Evolutionary conservation across 176 grass and related monocot genomes (phyloP), one percentile per base, ranked within the genome.

Genomic region (Carex kokanica): DNA sequence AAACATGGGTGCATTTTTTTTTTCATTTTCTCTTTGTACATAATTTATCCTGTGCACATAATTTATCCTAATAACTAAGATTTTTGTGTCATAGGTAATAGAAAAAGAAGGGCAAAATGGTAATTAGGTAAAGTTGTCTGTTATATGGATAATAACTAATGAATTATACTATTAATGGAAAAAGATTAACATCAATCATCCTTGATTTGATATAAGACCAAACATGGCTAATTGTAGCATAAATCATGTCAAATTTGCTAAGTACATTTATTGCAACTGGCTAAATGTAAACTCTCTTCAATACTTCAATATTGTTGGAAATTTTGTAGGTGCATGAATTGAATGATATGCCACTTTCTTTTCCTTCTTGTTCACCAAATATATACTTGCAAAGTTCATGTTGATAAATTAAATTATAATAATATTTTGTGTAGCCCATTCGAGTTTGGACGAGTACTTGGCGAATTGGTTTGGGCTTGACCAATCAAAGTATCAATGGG

Each of bases 401-500:
- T 32, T 56, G 51, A 71, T 34, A 55, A 54, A 63, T 62, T 25
- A 64, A 64, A 55, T 41, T 8, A 60, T 43, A 64, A 27, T 67
- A 65, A 24, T 81, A n/a, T 24, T 52, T 67, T 82, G 6, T 82
- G 80, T 51, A 82, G 80, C 80, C 24, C 80, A 82, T 61, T 82
- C 80, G 1, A 71, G 88, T 88, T 82, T 97, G 25, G 94, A 97
- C 12, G 94, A 93, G 86, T 91, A 93, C 83, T 85, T 97, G 65
- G 89, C 91, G 66, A 90, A 93, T 84, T 97, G 91, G 94, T 90
- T 97, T 38, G 94, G 94, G 16, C 85, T 97, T 75, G 89, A 97
- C 85, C 94, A 93, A 85, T 97, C 94, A n/a, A 97, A 90, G 86
- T 97, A 97, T 80, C 94, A 97, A 81, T 97, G 94, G 94, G 94